Conservation (phyloP, 192 early-diverging fungal genomes). For the Backusella parvicylindrica region DNA sequence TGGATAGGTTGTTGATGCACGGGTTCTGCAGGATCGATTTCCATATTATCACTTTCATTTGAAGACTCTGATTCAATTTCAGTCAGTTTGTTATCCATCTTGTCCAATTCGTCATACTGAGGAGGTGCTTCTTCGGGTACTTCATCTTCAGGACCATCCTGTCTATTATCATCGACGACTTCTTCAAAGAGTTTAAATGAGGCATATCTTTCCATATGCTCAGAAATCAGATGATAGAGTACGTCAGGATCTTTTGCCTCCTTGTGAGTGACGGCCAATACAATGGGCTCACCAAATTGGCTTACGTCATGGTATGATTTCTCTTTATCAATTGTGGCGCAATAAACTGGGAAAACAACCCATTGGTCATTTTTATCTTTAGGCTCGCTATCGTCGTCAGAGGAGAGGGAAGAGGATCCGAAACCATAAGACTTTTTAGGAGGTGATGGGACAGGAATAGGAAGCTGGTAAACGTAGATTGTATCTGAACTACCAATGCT, state of each 20-base stretch:
- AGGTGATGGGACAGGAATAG: constrained; percentile 16
- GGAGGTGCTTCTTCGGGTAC: constrained; percentile 1
- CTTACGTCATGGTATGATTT: constrained; percentile 15
- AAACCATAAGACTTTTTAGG: neutral
- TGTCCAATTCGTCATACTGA: neutral
- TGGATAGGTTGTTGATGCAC: constrained; percentile 16
- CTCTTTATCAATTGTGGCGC: constrained; percentile 26
- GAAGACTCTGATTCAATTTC: neutral
- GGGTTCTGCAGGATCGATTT: neutral
- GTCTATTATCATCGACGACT: neutral
- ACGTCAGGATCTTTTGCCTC: constrained; percentile 33
- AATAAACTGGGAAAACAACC: constrained; percentile 30
- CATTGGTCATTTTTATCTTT: neutral
- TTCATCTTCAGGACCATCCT: constrained; percentile 13
- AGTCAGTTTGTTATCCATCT: neutral
- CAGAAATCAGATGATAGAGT: constrained; percentile 34
- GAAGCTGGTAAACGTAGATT: constrained; percentile 34
- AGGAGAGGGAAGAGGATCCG: neutral
- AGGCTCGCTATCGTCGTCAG: neutral
- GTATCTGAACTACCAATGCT: constrained; percentile 32
- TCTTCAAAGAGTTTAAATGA: constrained; percentile 37
- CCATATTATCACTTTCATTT: neutral
- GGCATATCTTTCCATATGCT: constrained; percentile 42
- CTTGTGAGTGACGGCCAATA: constrained; percentile 39
- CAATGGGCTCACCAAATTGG: constrained; percentile 41